Base-by-base conservation (phyloP, 2,329 filamentous ascomycete genomes). In the Alternaria hordeiaustralica region DNA sequence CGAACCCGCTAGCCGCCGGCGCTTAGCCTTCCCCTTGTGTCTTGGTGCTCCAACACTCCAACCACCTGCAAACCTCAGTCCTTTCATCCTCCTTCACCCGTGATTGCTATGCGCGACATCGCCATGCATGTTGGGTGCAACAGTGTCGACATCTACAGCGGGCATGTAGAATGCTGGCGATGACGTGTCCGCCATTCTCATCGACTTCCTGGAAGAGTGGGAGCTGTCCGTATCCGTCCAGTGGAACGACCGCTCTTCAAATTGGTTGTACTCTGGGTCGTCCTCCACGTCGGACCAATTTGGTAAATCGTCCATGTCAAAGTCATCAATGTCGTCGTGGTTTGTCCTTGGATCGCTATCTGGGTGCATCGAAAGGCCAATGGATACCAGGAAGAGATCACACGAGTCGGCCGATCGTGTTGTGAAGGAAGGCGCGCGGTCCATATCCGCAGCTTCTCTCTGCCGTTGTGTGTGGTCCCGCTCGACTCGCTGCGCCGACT, bases 1-100 rank as follows among this genome's bases (percentile, higher is more conserved):
- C 65, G 50, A 50, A 47, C 33, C 36, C 58, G 59, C 65, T 63
- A 61, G 55, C 55, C 36, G 58, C 61, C 58, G 50, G 41, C 50
- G 45, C 61, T 61, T 61, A 23, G 45, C n/a, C 15, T n/a, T 36
- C 15, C 33, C 33, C 15, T 36, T 46, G 23, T 44, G 57, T 9
- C 53, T 57, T 26, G 46, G 59, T 23, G 11, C n/a, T 28, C 15
- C 46, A 47, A 2, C 45, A 25, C 45, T 9, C 21, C 43, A 21
- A 25, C 18, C 26, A 30, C 25, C 28, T 23, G 26, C 43, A 54
- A 55, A 60, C 50, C 21, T 60, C 49, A 49, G n/a, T 4, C 4
- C 12, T 13, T 4, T 7, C 26, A 30, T n/a, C 47, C 6, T 21
- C 21, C 26, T 30, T 33, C 18, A 23, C 30, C 41, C 36, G n/a